phyloP scores from a whole-genome alignment of 129 eudicot species.

The Arctium lappa region DNA sequence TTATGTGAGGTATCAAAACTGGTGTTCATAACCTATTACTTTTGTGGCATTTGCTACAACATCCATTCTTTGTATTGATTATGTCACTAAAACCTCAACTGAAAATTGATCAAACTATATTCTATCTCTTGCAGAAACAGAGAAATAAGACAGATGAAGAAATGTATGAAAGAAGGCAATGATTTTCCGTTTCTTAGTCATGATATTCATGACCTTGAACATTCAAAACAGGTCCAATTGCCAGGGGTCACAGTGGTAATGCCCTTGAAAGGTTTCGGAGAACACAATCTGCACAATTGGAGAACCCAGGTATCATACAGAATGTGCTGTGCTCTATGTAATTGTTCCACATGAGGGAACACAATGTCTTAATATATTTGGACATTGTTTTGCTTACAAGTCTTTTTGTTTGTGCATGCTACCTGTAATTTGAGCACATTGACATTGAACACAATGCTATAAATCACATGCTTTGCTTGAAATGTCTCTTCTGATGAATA shows the following conservation, averaged over 20 bases:
- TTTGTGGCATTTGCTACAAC: slow-evolving; percentile 7
- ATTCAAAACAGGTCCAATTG: slow-evolving; percentile 73
- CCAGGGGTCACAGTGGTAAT: slow-evolving; percentile 96
- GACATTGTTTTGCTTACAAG: not conserved
- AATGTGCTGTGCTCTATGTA: not conserved
- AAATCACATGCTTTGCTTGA: not conserved
- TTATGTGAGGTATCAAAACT: slow-evolving; percentile 77
- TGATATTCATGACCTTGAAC: slow-evolving; percentile 79
- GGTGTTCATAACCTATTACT: not conserved
- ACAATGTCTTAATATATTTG: not conserved
- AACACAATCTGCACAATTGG: slow-evolving; percentile 97
- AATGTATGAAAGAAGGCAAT: slow-evolving; percentile 59
- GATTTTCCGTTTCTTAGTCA: slow-evolving; percentile 73
- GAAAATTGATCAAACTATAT: not conserved
- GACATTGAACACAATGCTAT: not conserved
- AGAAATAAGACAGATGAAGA: slow-evolving; percentile 75
- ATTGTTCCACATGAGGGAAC: not conserved
- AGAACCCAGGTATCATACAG: slow-evolving; percentile 71
- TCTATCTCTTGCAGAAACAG: slow-evolving; percentile 54
- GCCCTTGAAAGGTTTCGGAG: slow-evolving; percentile 99
- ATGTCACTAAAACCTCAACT: not conserved
- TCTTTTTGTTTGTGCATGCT: not conserved
- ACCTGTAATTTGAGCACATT: not conserved
- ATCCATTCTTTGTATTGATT: not conserved
- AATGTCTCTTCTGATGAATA: not conserved